Conservation (phyloP, 352 stramenopile genomes). For the Hyphochytrium catenoides region DNA sequence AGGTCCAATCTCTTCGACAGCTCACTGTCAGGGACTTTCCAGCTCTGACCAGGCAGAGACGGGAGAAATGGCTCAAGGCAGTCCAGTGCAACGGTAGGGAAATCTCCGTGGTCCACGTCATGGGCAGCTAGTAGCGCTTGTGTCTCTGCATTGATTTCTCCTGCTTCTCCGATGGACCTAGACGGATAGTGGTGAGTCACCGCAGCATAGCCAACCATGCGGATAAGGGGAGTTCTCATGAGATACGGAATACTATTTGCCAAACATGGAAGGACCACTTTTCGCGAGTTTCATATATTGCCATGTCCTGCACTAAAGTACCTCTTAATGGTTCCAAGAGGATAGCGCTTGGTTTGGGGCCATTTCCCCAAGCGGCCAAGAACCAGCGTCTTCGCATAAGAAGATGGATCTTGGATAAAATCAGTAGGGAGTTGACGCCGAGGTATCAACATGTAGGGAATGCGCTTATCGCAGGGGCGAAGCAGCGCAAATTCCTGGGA, state of each 20-base stretch:
- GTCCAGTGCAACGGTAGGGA: constrained; percentile 21
- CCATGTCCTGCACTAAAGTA: not conserved
- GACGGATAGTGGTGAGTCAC: too few species aligned
- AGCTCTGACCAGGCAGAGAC: constrained; percentile 43
- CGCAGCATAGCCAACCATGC: too few species aligned
- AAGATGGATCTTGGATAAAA: constrained; percentile 27
- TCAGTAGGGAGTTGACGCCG: constrained; percentile 31
- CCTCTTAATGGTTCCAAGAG: constrained; percentile 14
- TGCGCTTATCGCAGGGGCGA: constrained; percentile 26
- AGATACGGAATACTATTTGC: not conserved
- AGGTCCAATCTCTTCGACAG: constrained; percentile 66
- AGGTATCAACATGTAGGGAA: constrained; percentile 45
- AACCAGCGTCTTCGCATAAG: constrained; percentile 37
- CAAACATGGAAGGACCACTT: not conserved
- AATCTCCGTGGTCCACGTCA: constrained; percentile 45
- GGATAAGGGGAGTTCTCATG: constrained; percentile 35
- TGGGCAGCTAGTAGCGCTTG: constrained; percentile 69
- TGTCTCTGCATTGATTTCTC: constrained; percentile 65
- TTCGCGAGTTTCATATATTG: not conserved
- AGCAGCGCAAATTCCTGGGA: constrained; percentile 40
- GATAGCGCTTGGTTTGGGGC: constrained; percentile 21
- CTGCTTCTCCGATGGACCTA: constrained; percentile 38
- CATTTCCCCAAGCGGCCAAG: constrained; percentile 26
- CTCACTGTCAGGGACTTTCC: constrained; percentile 47
- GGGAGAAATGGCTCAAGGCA: constrained; percentile 34